Evolutionary conservation across 2,329 filamentous ascomycete genomes (phyloP), one percentile per base, ranked within the genome.

Genomic region (Verticillium nubilum): DNA sequence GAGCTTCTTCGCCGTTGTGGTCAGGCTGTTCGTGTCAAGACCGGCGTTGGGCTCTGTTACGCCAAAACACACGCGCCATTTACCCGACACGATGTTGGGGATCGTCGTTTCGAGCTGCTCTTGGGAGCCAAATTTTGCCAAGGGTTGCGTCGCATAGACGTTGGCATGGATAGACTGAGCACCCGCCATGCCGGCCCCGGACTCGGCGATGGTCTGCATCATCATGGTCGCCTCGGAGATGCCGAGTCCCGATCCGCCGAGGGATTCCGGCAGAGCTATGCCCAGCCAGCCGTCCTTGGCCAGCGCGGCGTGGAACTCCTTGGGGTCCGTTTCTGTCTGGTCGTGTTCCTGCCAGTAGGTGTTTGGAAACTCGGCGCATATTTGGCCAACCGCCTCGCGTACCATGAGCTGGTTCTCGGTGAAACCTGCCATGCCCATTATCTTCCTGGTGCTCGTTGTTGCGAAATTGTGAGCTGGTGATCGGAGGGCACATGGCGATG

Each of bases 211-310:
- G 2, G 90, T 90, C 67, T 96, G 91, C 79, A 95, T 83, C 90
- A 95, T 94, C 83, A 94, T 90, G 0, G 88, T 91, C 1, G 91
- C 91, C 69, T 95, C 91, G 0, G 88, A 88, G 35, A 96, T 92
- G 9, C 86, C 90, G 9, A 96, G 74, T 0, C 88, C 90, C 1
- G 89, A 82, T 0, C 91, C 91, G 3, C 91, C 91, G 0, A 92
- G 80, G 0, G 83, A 78, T 69, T 92, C 89, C 0, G 90, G 90
- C 3, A 95, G 75, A 0, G 90, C 90, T 64, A 94, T 92, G 2
- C 91, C 91, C 47, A 95, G 82, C 89, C 90, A 95, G 6, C 91
- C 90, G 63, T 87, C 88, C 59, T 84, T 83, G 7, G 91, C 88
- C 9, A 95, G 73, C 0, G 88, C 88, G 0, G 87, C 83, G 70